Evolutionary conservation across 495 filamentous ascomycete genomes (phyloP), one percentile per base, ranked within the genome.

Genomic region (Viridothelium virens): DNA sequence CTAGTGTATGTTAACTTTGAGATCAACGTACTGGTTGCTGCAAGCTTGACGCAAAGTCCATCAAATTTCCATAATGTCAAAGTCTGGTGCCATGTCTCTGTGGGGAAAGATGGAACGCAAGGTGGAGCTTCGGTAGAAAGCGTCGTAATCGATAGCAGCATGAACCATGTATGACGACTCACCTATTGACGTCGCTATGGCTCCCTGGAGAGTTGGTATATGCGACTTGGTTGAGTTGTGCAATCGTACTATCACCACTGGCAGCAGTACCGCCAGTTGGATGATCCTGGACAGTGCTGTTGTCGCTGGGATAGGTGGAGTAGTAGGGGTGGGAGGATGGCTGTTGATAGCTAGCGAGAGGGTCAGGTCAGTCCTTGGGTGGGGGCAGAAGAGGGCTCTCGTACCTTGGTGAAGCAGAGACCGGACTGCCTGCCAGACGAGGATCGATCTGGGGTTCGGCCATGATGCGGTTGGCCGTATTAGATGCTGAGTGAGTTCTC

Each of bases 391-490:
- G 53, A 31, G 53, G 18, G 9, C 7, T 3, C 6, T 18, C 53
- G 25, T 36, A 59, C 53, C 31, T 59, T 10, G 53, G 10, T 6
- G 53, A 5, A 36, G 53, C 31, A 18, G 53, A 59, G 31, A 59
- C 53, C 14, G 53, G 31, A 9, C 36, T 31, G n/a, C 53, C 53
- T 11, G 53, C 53, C 53, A 59, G 36, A 36, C 53, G 53, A 59
- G 53, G 53, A 31, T 59, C 53, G 14, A 59, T 59, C 14, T 59
- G 53, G 31, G 53, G 53, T 7, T 59, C 53, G 53, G 53, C 53
- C 53, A 59, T 59, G 53, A 59, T 59, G 53, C 5, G 31, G 3
- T 34, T 36, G 11, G 53, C 5, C 53, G 25, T 11, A 10, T 10
- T 59, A 14, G 14, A 59, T 59, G 53, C 31, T 59, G 5, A 36